Conservation (phyloP, 2,329 filamentous ascomycete genomes). For the Cladophialophora carrionii region DNA sequence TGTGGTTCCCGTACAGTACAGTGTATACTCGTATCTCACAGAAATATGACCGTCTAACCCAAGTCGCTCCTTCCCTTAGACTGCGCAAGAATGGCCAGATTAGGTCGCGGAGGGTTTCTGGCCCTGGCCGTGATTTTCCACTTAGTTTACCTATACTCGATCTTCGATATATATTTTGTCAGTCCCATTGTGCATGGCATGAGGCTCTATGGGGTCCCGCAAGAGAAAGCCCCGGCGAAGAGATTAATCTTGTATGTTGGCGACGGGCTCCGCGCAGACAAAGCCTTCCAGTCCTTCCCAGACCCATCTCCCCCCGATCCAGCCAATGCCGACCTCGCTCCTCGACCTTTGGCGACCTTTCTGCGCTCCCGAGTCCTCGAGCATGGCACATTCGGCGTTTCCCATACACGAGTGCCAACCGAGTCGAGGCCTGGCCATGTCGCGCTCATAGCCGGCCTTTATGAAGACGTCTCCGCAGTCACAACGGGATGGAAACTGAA, state of each 20-base stretch:
- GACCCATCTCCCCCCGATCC: conserved; percentile 71
- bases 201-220: conserved; percentile 73
- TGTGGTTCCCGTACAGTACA: background rate
- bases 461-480: conserved; percentile 96
- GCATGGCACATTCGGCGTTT: conserved; percentile 94
- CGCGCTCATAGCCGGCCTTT: conserved; percentile 91
- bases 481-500: conserved; percentile 99
- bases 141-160: conserved; percentile 88
- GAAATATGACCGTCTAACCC: conserved; percentile 31
- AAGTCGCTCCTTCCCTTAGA: conserved; percentile 36
- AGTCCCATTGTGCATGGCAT: conserved; percentile 97
- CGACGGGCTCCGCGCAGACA: conserved; percentile 96
- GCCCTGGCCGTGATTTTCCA: conserved; percentile 90
- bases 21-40: conserved; percentile 6
- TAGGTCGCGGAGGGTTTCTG: conserved; percentile 78
- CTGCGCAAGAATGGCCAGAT: conserved; percentile 51
- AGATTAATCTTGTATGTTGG: conserved; percentile 92
- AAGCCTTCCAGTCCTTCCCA: conserved; percentile 90
- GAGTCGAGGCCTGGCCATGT: conserved; percentile 97
- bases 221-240: conserved; percentile 72
- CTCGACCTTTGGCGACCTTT: conserved; percentile 84
- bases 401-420: conserved; percentile 93
- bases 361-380: conserved; percentile 84
- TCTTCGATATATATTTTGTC: conserved; percentile 99
- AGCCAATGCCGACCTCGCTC: conserved; percentile 62